These are phyloP conservation scores for Chenopodium berlandieri DNA, from an alignment of 148 eudicot genomes.

Conservation along the genomic window DNA sequence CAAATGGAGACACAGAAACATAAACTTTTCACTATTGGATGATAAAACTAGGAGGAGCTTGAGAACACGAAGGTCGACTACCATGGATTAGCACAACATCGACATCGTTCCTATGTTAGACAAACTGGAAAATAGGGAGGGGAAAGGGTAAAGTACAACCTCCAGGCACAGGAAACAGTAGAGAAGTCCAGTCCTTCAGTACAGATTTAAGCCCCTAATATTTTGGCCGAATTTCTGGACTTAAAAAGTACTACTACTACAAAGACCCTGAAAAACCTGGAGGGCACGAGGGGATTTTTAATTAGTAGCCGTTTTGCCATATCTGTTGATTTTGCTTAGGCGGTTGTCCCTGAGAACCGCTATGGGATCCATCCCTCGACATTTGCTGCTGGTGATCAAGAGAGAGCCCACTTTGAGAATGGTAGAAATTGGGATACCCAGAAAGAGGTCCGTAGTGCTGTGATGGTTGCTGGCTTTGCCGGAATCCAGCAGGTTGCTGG, in stretches of 20 bases:
- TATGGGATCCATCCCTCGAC: constrained; percentile 63
- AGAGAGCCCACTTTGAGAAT: constrained; percentile 63
- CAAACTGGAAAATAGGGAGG: constrained; percentile 29
- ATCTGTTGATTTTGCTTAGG: constrained; percentile 71
- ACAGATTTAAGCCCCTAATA: constrained; percentile 10
- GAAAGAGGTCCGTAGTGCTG: constrained; percentile 55
- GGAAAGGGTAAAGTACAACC: constrained; percentile 29
- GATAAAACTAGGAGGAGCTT: constrained; percentile 16
- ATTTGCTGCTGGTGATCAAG: constrained; percentile 77
- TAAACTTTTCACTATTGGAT: constrained; percentile 25
- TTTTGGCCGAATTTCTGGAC: constrained; percentile 22
- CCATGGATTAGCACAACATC: constrained; percentile 44
- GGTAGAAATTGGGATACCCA: constrained; percentile 74
- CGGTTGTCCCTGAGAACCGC: constrained; percentile 65
- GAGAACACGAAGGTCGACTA: constrained; percentile 20
- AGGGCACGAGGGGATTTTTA: constrained; percentile 1
- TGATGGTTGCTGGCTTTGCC: constrained; percentile 65
- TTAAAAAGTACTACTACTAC: constrained; percentile 21
- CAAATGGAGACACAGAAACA: neutral
- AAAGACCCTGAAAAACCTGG: constrained; percentile 47
- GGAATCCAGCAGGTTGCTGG: constrained; percentile 60
- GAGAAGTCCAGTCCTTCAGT: constrained; percentile 22
- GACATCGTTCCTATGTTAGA: constrained; percentile 51
- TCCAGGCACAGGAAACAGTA: constrained; percentile 57
- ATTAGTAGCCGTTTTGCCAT: constrained; percentile 85